Evolutionary conservation across 306 rosid species (phyloP).

Genomic region (Trifolium fragiferum): DNA sequence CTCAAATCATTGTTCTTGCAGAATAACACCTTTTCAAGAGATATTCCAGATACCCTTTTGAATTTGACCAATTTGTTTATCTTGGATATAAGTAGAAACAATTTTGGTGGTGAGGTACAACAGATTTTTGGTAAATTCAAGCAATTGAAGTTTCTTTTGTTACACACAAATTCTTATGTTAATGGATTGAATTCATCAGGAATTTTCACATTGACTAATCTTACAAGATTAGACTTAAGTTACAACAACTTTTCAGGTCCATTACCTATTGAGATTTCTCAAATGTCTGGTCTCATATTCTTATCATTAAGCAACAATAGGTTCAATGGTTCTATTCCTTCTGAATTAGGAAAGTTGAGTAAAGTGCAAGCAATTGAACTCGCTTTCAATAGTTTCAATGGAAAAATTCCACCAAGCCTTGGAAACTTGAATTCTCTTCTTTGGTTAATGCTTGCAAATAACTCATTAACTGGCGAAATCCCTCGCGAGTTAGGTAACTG

Average conservation of each 20-base stretch:
- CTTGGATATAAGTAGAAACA: conserved; percentile 86
- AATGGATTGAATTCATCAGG: conserved; percentile 70
- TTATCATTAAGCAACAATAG: conserved; percentile 70
- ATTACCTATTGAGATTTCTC: conserved; percentile 70
- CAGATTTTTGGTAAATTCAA: conserved; percentile 66
- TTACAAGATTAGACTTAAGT: conserved; percentile 64
- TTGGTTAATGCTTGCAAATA: conserved; percentile 87
- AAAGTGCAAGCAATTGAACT: conserved; percentile 73
- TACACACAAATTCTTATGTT: conserved; percentile 62
- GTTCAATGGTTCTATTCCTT: conserved; percentile 67
- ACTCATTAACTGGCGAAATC: conserved; percentile 65
- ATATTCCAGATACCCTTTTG: conserved; percentile 65
- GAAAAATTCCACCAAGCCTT: conserved; percentile 68
- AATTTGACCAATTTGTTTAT: conserved; percentile 58
- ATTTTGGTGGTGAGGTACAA: conserved; percentile 69
- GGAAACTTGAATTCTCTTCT: conserved; percentile 76
- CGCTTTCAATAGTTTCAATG: conserved; percentile 65
- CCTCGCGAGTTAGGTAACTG: conserved; percentile 83
- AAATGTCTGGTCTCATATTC: conserved; percentile 58
- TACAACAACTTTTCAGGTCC: conserved; percentile 72
- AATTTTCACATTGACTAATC: conserved; percentile 65
- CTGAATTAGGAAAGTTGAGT: conserved; percentile 55
- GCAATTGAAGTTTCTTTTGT: conserved; percentile 66
- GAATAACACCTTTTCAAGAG: conserved; percentile 64
- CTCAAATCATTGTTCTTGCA: conserved; percentile 65